Evolutionary conservation across 192 early-diverging fungal species (phyloP), one percentile per base, ranked within the genome.

Genomic region (Coemansia sp.): DNA sequence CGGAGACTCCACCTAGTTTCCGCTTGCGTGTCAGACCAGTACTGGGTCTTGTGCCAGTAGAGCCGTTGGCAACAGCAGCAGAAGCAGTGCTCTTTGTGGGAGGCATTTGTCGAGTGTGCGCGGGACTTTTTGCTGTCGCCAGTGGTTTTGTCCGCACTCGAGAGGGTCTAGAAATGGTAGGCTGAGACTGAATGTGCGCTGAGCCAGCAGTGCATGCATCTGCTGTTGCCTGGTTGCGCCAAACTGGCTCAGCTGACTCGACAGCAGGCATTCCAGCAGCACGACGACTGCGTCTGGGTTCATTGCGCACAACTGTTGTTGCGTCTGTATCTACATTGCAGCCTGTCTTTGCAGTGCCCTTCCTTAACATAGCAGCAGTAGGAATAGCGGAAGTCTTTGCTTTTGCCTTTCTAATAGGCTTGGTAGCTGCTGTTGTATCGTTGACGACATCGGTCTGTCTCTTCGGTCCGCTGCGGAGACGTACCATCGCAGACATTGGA

Each of bases 401-500:
- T 29, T 54, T 54, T 53, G 51, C 29, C 51, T 54, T 54, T 19
- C 25, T 54, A n/a, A 33, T 51, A 19, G 42, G 42, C n/a, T 62
- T 62, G 23, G 29, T n/a, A 21, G 54, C 54, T 21, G 59, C 25
- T 32, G 65, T n/a, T 51, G 27, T 54, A 30, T 51, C 56, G 51
- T n/a, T 53, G 5, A 32, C 54, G 14, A 46, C 21, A 1, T 63
- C 67, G 20, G 70, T 20, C 31, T 59, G 71, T 19, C 67, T 61
- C 51, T 59, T 73, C 32, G 72, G 64, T 20, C 68, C 74, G 63
- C 52, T 72, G 53, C 78, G 78, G 23, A 71, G 63, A 50, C 78
- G 78, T 51, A 70, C 72, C 65, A 71, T 70, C 2, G 77, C 69
- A 57, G 77, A 80, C 77, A 80, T 79, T 31, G 27, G 33, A 46